These are phyloP conservation scores for Collybia nuda DNA, from an alignment of 768 basidiomycete genomes.

Conservation along the genomic window DNA sequence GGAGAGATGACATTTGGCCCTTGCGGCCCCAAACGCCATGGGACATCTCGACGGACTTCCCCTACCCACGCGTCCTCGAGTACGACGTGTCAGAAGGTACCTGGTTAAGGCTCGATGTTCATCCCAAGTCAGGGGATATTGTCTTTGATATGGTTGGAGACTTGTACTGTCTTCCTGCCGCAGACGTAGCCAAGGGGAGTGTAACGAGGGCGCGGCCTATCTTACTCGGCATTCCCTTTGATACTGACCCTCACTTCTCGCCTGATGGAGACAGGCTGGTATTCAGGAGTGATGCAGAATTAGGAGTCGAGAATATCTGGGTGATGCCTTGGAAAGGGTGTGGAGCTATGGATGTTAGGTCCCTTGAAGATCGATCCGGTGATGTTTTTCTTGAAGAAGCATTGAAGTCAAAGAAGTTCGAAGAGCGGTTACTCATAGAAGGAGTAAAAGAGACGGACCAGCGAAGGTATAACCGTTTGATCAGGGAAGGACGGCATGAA, in stretches of 20 bases:
- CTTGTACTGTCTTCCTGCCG: slow-evolving; percentile 64
- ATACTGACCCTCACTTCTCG: slow-evolving; percentile 74
- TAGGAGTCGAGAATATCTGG: slow-evolving; percentile 79
- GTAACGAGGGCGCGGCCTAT: slow-evolving; percentile 54
- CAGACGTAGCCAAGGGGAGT: slow-evolving; percentile 21
- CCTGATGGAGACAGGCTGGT: slow-evolving; percentile 63
- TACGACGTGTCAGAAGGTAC: slow-evolving; percentile 76
- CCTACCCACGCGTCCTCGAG: slow-evolving; percentile 61
- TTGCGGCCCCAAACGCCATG: slow-evolving; percentile 58
- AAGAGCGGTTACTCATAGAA: slow-evolving; percentile 44
- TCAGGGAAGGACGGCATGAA: slow-evolving; percentile 54
- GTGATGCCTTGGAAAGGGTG: slow-evolving; percentile 68
- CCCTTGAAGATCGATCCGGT: slow-evolving; percentile 17
- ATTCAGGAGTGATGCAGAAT: slow-evolving; percentile 70
- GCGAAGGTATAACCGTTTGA: slow-evolving; percentile 46
- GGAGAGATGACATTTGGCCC: slow-evolving; percentile 60
- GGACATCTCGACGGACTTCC: slow-evolving; percentile 78
- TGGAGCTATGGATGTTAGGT: slow-evolving; percentile 53
- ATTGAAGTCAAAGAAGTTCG: slow-evolving; percentile 33
- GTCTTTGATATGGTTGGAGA: slow-evolving; percentile 78
- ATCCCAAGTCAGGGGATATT: slow-evolving; percentile 67
- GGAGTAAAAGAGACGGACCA: slow-evolving; percentile 52
- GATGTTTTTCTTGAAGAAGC: slow-evolving; percentile 30
- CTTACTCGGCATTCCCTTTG: slow-evolving; percentile 63
- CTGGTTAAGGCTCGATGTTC: slow-evolving; percentile 74